Base-by-base conservation (phyloP, 2,329 filamentous ascomycete genomes). In the Aspergillus glaucus region DNA sequence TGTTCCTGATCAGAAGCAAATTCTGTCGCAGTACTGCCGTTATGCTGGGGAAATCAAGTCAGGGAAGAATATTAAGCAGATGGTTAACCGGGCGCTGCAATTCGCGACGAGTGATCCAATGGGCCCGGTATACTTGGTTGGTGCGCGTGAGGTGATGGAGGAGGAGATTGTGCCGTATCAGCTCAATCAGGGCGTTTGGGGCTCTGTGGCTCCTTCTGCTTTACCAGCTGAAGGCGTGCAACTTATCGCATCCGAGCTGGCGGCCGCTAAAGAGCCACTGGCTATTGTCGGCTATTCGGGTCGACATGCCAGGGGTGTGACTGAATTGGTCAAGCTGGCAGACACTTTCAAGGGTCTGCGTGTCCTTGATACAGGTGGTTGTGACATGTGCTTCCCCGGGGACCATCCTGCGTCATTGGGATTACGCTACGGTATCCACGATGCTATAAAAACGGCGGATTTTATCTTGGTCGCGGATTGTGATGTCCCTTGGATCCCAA, bases 401-500 rank as follows among this genome's bases (percentile, higher is more conserved):
- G 59, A 74, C 41, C 73, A 76, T 43, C 67, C 70, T 1, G 81
- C 71, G 0, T 88, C 80, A 72, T 63, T 88, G 10, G 85, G 91
- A 2, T 66, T 93, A 45, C 78, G 83, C 40, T 94, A 84, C 58
- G 88, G 88, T 3, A 76, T 80, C 2, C 86, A 95, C 45, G 81
- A 87, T 2, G 75, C 77, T 39, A 87, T 95, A 63, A 79, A 77
- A 50, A 81, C 81, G 0, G 88, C 91, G 0, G 92, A 96, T 64
- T 80, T 89, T 9, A 94, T 96, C 50, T 57, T 96, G 1, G 85
- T 95, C 2, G 63, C 95, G 21, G 87, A 96, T 67, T 94, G 89
- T 55, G 91, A 96, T 62, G 89, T 95, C 0, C 91, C 91, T 0
- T 96, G 90, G 89, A 90, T 96, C 48, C 84, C 85, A n/a, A 93